Evolutionary conservation across 768 basidiomycete genomes (phyloP).

Genomic region (Tulasnella sp.): DNA sequence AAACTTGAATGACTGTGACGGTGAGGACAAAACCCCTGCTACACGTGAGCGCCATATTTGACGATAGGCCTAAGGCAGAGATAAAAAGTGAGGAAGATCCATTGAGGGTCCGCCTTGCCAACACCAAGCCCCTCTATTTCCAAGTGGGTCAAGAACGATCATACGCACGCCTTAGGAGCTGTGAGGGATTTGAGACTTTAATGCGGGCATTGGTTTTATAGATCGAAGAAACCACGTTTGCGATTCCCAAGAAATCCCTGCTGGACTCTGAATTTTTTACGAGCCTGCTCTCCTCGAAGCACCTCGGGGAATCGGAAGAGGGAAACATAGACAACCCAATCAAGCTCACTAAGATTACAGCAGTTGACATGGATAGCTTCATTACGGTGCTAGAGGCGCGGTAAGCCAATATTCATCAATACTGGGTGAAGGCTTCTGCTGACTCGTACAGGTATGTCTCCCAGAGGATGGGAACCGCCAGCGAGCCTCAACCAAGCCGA

Average conservation of each 20-base stretch:
- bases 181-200: background rate
- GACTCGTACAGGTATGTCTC: background rate
- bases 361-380: background rate
- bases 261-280: background rate
- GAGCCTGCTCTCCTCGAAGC: background rate
- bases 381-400: background rate
- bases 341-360: background rate
- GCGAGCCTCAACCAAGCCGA: background rate
- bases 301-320: background rate
- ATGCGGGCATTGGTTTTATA: background rate
- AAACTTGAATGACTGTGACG: background rate
- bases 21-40: background rate
- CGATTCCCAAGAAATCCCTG: background rate
- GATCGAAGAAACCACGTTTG: background rate
- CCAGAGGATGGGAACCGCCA: background rate
- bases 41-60: background rate
- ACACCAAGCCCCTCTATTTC: background rate
- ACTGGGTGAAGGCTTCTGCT: background rate
- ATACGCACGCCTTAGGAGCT: no score
- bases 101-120: background rate
- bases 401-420: background rate
- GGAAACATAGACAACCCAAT: background rate
- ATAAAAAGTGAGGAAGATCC: background rate
- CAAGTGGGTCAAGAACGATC: background rate
- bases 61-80: background rate